These are phyloP conservation scores for Microbotryomycetes sp. DNA, from an alignment of 1,284 basidiomycete genomes.

Conservation along the genomic window DNA sequence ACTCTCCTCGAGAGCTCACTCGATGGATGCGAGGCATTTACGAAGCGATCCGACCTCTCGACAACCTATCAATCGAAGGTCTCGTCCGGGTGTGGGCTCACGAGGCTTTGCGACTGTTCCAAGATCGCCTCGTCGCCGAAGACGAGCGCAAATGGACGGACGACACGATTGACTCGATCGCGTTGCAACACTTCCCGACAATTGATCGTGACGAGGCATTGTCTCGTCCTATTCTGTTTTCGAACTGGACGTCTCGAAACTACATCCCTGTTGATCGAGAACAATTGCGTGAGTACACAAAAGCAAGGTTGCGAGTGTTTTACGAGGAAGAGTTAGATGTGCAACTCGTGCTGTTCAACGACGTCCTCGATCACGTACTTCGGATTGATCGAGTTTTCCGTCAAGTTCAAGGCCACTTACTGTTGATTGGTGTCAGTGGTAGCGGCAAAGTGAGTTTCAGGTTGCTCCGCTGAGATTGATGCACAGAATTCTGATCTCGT, in stretches of 20 bases:
- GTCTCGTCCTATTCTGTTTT: slow-evolving; percentile 85
- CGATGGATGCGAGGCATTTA: slow-evolving; percentile 97
- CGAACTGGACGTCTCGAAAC: slow-evolving; percentile 98
- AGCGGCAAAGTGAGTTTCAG: slow-evolving; percentile 75
- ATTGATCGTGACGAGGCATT: slow-evolving; percentile 79
- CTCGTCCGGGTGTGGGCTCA: slow-evolving; percentile 97
- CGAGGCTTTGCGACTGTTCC: slow-evolving; percentile 93
- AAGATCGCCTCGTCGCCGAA: slow-evolving; percentile 89
- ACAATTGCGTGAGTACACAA: slow-evolving; percentile 88
- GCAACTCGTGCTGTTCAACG: slow-evolving; percentile 96
- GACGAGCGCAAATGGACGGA: slow-evolving; percentile 94
- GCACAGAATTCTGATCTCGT: slow-evolving; percentile 14
- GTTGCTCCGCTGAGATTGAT: not conserved
- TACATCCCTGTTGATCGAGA: slow-evolving; percentile 94
- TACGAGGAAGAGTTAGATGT: slow-evolving; percentile 98
- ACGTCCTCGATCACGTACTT: slow-evolving; percentile 93
- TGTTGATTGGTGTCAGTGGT: slow-evolving; percentile 95
- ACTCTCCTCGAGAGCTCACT: slow-evolving; percentile 97
- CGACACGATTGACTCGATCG: slow-evolving; percentile 77
- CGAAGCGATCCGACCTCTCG: slow-evolving; percentile 88
- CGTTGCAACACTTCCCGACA: slow-evolving; percentile 84
- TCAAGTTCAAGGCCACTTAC: slow-evolving; percentile 90
- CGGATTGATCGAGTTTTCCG: slow-evolving; percentile 99
- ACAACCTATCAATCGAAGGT: slow-evolving; percentile 84
- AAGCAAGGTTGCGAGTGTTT: slow-evolving; percentile 88